Evolutionary conservation across 176 grass and related monocot genomes (phyloP), one percentile per base, ranked within the genome.

Genomic region (Lolium rigidum): DNA sequence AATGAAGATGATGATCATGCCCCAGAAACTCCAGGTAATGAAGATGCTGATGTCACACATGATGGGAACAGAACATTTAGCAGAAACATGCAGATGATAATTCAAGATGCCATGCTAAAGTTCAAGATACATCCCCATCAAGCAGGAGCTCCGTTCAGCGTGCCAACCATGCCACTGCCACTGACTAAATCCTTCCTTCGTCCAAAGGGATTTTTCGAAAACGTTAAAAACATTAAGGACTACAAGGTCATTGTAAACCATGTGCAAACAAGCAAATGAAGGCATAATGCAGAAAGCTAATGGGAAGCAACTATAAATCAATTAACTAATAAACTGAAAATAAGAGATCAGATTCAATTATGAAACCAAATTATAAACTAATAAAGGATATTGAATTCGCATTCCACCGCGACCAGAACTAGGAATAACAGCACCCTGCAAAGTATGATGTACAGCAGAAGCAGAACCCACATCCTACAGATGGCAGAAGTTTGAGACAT

Each of bases 351-450:
- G 2, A 81, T 49, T 56, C 24, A 71, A 65, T 75, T 54, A 73
- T 9, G 31, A 88, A 88, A 55, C 12, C 13, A 84, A 80, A 56
- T 15, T 67, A 52, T 15, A 41, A 51, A 52, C 35, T 74, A 74
- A 54, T 26, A 51, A 98, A 99, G 94, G 97, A 99, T 99, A 99
- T 99, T 99, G 97, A 86, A 99, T 99, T 46, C 97, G 90, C 97
- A 99, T 99, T 88, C 97, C 97, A 92, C 97, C 97, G 12, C 97
- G 97, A 10, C 97, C 94, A 84, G 97, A 99, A 79, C 97, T 99
- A 69, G 94, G 88, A 91, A 99, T 86, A 87, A 99, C 87, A 51
- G 94, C 97, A 87, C 97, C 97, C 81, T 99, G 97, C 57, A 99
- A 77, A 93, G 85, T 99, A 70, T 94, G 97, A 79, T 99, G 97